Conservation (phyloP, 1,284 basidiomycete species). For the Cryptococcus sp. region DNA sequence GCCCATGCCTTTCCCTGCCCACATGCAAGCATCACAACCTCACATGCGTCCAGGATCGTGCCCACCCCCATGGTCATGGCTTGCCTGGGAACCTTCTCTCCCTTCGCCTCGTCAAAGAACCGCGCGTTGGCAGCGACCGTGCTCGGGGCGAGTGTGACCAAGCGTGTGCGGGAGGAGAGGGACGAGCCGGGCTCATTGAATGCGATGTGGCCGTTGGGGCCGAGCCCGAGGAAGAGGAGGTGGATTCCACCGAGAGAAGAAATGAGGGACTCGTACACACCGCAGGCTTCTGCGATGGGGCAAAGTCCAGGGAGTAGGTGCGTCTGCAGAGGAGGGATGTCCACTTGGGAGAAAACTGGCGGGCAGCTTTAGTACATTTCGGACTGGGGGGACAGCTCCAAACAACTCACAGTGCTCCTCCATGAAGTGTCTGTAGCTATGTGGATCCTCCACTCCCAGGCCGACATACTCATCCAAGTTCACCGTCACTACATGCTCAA, state of each 20-base stretch:
- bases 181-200: constrained; percentile 66
- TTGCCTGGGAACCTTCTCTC: constrained; percentile 72
- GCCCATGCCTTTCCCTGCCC: constrained; percentile 3
- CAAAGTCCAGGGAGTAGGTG: constrained; percentile 73
- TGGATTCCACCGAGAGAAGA: constrained; percentile 74
- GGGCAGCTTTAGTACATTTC: neutral
- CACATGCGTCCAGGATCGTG: constrained; percentile 74
- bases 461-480: constrained; percentile 90
- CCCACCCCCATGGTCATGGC: constrained; percentile 80
- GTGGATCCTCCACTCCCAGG: constrained; percentile 67
- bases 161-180: constrained; percentile 34
- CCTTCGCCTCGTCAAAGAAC: constrained; percentile 63
- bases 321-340: constrained; percentile 42
- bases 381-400: neutral
- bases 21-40: constrained; percentile 53
- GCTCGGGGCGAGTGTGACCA: no score
- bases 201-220: constrained; percentile 82
- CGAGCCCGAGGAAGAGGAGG: constrained; percentile 79
- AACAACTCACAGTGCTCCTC: constrained; percentile 33
- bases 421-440: constrained; percentile 84
- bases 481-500: constrained; percentile 48
- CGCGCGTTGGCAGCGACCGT: constrained; percentile 53
- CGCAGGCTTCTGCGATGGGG: constrained; percentile 62
- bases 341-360: constrained; percentile 18
- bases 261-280: constrained; percentile 70